Evolutionary conservation across 2,329 filamentous ascomycete species (phyloP).

Genomic region (Cercospora sesami): DNA sequence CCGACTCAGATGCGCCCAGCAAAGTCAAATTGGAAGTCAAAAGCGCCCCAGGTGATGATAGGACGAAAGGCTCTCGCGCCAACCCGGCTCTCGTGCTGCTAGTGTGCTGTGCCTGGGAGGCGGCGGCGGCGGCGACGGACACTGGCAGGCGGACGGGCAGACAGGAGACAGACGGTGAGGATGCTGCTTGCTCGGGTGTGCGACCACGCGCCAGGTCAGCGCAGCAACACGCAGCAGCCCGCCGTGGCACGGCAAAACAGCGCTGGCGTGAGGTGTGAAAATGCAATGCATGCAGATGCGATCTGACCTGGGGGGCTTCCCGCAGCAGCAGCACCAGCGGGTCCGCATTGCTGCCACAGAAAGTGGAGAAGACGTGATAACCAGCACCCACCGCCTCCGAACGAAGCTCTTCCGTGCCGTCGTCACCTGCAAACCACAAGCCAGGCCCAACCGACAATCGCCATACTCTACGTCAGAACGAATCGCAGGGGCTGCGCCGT

Average conservation of each 20-base stretch:
- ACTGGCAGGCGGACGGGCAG: background rate
- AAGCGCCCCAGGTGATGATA: background rate
- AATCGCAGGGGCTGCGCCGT: background rate
- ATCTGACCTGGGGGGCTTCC: background rate
- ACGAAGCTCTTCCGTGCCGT: background rate
- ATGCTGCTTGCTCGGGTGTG: background rate
- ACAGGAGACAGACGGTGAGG: background rate
- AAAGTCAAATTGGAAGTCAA: slow-evolving; percentile 5
- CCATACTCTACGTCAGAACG: background rate
- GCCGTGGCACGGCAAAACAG: slow-evolving; percentile 1
- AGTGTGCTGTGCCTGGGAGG: slow-evolving; percentile 6
- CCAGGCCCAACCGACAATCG: background rate
- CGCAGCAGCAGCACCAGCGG: background rate
- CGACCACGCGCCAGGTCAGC: background rate
- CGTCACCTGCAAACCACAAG: background rate
- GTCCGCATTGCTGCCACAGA: background rate
- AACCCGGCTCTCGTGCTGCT: slow-evolving; percentile 7
- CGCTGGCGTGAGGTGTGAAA: slow-evolving; percentile 1
- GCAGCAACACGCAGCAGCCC: background rate
- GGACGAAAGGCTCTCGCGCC: background rate
- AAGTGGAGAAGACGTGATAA: background rate
- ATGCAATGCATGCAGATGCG: slow-evolving; percentile 5
- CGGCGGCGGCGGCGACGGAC: background rate
- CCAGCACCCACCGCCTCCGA: background rate
- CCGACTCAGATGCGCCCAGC: background rate